Evolutionary conservation across 176 grass and related monocot genomes (phyloP).

Genomic region (Phyllostachys edulis): DNA sequence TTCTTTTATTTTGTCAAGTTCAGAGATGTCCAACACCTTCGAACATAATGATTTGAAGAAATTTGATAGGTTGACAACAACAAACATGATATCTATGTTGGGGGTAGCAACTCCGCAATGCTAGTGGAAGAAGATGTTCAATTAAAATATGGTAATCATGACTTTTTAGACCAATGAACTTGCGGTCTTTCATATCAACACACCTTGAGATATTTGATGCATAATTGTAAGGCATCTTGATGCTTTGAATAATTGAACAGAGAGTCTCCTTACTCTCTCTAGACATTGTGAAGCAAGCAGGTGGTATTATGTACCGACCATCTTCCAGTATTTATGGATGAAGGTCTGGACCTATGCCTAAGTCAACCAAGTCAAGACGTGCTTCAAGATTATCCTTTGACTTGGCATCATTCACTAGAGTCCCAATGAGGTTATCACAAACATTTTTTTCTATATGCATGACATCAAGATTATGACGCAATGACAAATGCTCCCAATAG

Average conservation of each 20-base stretch:
- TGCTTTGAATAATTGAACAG: background rate
- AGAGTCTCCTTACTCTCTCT: background rate
- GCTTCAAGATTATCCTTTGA: background rate
- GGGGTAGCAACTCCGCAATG: too few species aligned
- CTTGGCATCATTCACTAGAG: background rate
- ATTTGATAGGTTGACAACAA: background rate
- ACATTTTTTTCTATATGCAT: slow-evolving; percentile 3
- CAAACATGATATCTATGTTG: background rate
- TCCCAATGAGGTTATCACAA: background rate
- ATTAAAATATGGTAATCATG: background rate
- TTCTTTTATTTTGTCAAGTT: slow-evolving; percentile 15
- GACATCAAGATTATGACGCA: background rate
- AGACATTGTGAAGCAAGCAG: background rate
- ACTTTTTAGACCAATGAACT: background rate
- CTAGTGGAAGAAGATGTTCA: background rate
- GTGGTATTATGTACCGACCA: background rate
- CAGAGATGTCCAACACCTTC: slow-evolving; percentile 7
- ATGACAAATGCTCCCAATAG: background rate
- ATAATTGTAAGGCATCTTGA: background rate
- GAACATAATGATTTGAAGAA: slow-evolving; percentile 30
- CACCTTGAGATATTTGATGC: background rate
- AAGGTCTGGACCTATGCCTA: background rate
- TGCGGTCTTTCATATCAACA: background rate
- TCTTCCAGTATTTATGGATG: background rate
- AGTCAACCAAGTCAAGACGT: background rate